These are phyloP conservation scores for Astragalus glycyphyllos DNA, from an alignment of 306 rosid genomes.

Conservation along the genomic window DNA sequence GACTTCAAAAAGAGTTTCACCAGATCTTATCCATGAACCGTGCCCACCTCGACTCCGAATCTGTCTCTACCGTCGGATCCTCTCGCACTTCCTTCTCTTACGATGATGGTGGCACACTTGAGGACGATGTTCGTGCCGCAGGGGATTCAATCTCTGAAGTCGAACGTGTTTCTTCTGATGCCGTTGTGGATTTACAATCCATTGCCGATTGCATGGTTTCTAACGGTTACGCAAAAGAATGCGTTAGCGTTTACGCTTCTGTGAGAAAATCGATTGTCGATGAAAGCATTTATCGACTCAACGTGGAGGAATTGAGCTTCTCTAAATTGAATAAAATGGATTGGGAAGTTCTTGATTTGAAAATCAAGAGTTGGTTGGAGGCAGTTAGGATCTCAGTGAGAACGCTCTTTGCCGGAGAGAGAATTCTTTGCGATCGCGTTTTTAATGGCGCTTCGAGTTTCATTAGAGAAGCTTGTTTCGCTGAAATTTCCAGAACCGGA, in stretches of 20 bases:
- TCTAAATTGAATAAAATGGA: constrained; percentile 62
- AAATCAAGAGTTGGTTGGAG: constrained; percentile 67
- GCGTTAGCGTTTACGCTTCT: constrained; percentile 56
- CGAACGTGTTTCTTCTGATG: constrained; percentile 55
- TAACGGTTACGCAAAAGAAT: constrained; percentile 76
- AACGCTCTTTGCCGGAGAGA: constrained; percentile 71
- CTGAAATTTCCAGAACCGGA: constrained; percentile 65
- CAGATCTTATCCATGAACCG: constrained; percentile 70
- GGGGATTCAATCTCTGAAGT: constrained; percentile 61
- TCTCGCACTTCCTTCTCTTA: constrained; percentile 58
- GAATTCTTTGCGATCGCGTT: constrained; percentile 73
- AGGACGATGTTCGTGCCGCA: constrained; percentile 45
- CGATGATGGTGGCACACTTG: constrained; percentile 46
- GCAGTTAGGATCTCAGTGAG: constrained; percentile 55
- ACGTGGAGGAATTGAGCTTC: constrained; percentile 56
- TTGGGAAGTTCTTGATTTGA: constrained; percentile 59
- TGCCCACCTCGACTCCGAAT: constrained; percentile 55
- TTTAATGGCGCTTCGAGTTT: constrained; percentile 53
- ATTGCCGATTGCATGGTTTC: constrained; percentile 87
- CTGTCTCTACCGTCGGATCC: constrained; percentile 55
- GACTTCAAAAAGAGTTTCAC: constrained; percentile 73
- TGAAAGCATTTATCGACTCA: constrained; percentile 68
- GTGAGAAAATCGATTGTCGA: constrained; percentile 75
- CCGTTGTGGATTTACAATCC: constrained; percentile 58
- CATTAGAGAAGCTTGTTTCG: constrained; percentile 66